These are phyloP conservation scores for Lomentospora prolificans DNA, from an alignment of 2,329 filamentous ascomycete genomes.

Conservation along the genomic window DNA sequence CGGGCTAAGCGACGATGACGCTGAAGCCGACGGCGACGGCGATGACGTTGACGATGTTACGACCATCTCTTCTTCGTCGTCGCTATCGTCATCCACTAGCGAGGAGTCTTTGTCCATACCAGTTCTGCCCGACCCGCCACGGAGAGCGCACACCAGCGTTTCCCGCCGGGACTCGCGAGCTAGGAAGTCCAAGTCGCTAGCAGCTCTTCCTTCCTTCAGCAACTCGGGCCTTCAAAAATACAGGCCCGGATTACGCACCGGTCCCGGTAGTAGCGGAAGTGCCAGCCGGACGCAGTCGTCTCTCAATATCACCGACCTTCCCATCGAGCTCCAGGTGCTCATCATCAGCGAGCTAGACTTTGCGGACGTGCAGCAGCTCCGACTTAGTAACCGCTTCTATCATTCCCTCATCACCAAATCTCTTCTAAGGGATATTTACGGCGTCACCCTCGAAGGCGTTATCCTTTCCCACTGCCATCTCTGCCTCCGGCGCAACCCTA, in stretches of 20 bases:
- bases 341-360: conserved; percentile 30
- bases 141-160: background rate
- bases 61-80: background rate
- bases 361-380: conserved; percentile 31
- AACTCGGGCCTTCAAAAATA: background rate
- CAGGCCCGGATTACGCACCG: background rate
- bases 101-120: background rate
- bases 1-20: background rate
- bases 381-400: conserved; percentile 29
- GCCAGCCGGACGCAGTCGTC: no score
- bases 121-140: background rate
- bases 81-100: background rate
- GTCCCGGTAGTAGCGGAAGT: background rate
- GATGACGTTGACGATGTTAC: background rate
- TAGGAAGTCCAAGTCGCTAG: background rate
- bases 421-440: conserved; percentile 23
- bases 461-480: conserved; percentile 29
- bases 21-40: background rate
- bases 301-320: conserved; percentile 18
- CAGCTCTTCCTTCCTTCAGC: background rate
- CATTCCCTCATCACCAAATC: conserved; percentile 23
- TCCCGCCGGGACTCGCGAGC: background rate
- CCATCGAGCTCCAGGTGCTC: conserved; percentile 30
- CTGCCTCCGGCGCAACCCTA: conserved; percentile 26
- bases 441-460: conserved; percentile 15